phyloP scores from a whole-genome alignment of 805 yeast genomes.

The Barnettozyma pratensis region DNA sequence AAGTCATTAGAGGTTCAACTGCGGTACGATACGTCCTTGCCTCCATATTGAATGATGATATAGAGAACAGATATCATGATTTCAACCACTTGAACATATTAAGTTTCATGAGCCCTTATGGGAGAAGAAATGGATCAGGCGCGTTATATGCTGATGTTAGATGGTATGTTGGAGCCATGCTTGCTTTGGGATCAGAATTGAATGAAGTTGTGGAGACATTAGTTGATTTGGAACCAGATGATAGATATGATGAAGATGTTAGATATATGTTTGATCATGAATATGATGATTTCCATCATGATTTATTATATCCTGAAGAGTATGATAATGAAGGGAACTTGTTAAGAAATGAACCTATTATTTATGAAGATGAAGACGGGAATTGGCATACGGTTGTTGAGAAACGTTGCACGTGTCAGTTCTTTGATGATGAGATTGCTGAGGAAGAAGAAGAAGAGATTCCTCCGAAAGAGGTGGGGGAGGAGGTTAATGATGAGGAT shows the following conservation, averaged over 20 bases:
- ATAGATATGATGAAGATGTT: constrained; percentile 64
- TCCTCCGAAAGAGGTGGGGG: constrained; percentile 9
- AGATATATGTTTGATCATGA: constrained; percentile 57
- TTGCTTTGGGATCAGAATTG: constrained; percentile 41
- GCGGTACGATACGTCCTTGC: constrained; percentile 61
- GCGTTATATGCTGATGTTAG: constrained; percentile 54
- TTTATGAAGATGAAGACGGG: constrained; percentile 24
- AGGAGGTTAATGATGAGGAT: constrained; percentile 5
- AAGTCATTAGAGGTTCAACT: constrained; percentile 55
- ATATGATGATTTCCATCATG: constrained; percentile 37
- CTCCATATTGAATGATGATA: constrained; percentile 48
- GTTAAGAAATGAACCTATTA: constrained; percentile 17
- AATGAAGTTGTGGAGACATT: constrained; percentile 49
- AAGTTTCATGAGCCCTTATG: constrained; percentile 63
- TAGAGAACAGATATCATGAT: constrained; percentile 44
- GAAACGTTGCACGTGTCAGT: constrained; percentile 22
- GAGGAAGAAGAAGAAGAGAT: constrained; percentile 14
- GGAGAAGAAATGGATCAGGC: constrained; percentile 56
- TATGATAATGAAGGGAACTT: constrained; percentile 10
- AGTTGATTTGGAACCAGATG: constrained; percentile 52
- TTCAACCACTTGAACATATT: constrained; percentile 51
- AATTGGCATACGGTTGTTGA: constrained; percentile 22
- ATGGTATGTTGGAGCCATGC: constrained; percentile 50
- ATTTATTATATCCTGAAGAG: constrained; percentile 24
- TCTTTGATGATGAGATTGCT: constrained; percentile 18